phyloP scores from a whole-genome alignment of 116 monocot species.

The Cymodocea nodosa region DNA sequence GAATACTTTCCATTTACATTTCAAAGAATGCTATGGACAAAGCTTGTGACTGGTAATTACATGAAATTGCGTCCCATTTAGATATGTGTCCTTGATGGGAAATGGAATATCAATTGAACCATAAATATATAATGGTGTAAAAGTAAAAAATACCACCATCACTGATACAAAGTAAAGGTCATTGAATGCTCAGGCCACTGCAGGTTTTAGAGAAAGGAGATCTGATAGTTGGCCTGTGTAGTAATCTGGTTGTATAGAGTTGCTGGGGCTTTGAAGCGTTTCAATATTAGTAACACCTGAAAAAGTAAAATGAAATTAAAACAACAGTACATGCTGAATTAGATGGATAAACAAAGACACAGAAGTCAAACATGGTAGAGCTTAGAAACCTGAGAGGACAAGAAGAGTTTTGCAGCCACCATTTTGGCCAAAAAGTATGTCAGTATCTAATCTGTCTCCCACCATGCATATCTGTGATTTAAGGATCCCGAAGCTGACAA shows the following conservation, averaged over 20 bases:
- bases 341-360: background rate
- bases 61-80: too few relatives aligned
- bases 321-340: background rate
- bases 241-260: slow-evolving; percentile 12
- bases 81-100: too few relatives aligned
- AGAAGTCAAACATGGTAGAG: background rate
- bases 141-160: too few relatives aligned
- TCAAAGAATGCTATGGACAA: too few relatives aligned
- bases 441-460: slow-evolving; percentile 91
- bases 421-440: slow-evolving; percentile 95
- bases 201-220: slow-evolving; percentile 12
- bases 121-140: too few relatives aligned
- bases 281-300: slow-evolving; percentile 37
- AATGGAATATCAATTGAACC: too few relatives aligned
- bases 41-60: too few relatives aligned
- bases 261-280: slow-evolving; percentile 22
- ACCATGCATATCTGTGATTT: slow-evolving; percentile 99
- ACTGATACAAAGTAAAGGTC: too few relatives aligned
- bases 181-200: slow-evolving; percentile 5
- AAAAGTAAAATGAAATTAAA: slow-evolving; percentile 4
- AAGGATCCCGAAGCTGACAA: slow-evolving; percentile 71
- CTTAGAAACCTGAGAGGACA: slow-evolving; percentile 75
- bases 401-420: slow-evolving; percentile 98
- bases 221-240: slow-evolving; percentile 22
- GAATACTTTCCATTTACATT: too few relatives aligned